Evolutionary conservation across 192 early-diverging fungal genomes (phyloP).

Genomic region (Nowakowskiella sp.): DNA sequence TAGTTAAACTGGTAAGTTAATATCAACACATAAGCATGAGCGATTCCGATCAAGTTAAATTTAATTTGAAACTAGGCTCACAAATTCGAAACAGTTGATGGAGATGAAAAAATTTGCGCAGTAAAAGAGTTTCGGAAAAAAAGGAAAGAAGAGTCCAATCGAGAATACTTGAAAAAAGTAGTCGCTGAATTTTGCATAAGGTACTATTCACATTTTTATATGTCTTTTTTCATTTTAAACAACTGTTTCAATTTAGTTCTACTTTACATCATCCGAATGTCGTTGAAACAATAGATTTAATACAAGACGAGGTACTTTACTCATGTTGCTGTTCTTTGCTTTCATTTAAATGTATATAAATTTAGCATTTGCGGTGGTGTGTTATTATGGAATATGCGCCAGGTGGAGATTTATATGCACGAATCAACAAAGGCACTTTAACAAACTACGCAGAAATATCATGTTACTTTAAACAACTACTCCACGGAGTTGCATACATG

Average conservation of each 20-base stretch:
- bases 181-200: slow-evolving; percentile 25
- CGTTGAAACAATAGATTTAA: slow-evolving; percentile 17
- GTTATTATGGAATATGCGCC: slow-evolving; percentile 51
- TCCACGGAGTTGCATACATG: slow-evolving; percentile 39
- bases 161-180: slow-evolving; percentile 28
- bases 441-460: slow-evolving; percentile 32
- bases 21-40: slow-evolving; percentile 12
- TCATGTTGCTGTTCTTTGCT: slow-evolving; percentile 9
- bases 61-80: slow-evolving; percentile 17
- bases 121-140: slow-evolving; percentile 22
- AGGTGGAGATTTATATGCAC: slow-evolving; percentile 41
- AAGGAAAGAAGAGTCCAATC: slow-evolving; percentile 19
- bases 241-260: slow-evolving; percentile 4
- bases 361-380: slow-evolving; percentile 35
- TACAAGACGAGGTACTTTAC: slow-evolving; percentile 15
- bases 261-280: slow-evolving; percentile 30
- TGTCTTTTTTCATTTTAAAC: not conserved
- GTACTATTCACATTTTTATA: not conserved
- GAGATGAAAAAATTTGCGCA: slow-evolving; percentile 4
- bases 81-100: slow-evolving; percentile 19
- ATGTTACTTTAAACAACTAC: slow-evolving; percentile 48
- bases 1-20: slow-evolving; percentile 33
- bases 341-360: not conserved
- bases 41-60: not conserved
- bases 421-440: slow-evolving; percentile 23